phyloP scores from a whole-genome alignment of 23 red algal species.

The Gracilaria gracilis region DNA sequence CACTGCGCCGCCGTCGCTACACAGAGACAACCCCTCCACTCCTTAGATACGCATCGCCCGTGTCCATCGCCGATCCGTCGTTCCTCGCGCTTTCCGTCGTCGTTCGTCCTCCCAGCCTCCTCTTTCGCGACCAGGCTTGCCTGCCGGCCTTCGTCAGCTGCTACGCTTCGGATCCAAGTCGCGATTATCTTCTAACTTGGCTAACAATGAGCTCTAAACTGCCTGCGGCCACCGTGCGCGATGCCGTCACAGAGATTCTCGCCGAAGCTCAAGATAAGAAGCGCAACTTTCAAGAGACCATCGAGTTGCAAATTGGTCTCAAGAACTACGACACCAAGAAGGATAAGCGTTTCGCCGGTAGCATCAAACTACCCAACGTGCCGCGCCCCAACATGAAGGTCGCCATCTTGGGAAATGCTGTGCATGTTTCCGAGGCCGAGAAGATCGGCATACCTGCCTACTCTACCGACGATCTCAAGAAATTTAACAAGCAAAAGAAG shows the following conservation, averaged over 20 bases:
- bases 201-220: constrained; percentile 81
- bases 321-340: constrained; percentile 99
- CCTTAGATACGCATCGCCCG: neutral
- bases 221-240: constrained; percentile 79
- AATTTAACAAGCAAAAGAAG: constrained; percentile 99
- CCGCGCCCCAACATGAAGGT: constrained; percentile 96
- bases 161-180: neutral
- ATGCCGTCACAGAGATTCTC: constrained; percentile 93
- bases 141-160: neutral
- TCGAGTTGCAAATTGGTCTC: constrained; percentile 99
- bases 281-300: constrained; percentile 98
- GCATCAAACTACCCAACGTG: constrained; percentile 90
- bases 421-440: constrained; percentile 86
- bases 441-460: constrained; percentile 89
- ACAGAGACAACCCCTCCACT: neutral
- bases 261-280: constrained; percentile 92
- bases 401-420: constrained; percentile 95
- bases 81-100: neutral
- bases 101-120: neutral
- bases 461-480: constrained; percentile 94
- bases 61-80: constrained; percentile 4
- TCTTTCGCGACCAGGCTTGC: neutral
- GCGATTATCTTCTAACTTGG: constrained; percentile 3
- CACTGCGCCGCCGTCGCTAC: neutral
- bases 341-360: constrained; percentile 99